Conservation (phyloP, 129 eudicot species). For the Smallanthus sonchifolius region DNA sequence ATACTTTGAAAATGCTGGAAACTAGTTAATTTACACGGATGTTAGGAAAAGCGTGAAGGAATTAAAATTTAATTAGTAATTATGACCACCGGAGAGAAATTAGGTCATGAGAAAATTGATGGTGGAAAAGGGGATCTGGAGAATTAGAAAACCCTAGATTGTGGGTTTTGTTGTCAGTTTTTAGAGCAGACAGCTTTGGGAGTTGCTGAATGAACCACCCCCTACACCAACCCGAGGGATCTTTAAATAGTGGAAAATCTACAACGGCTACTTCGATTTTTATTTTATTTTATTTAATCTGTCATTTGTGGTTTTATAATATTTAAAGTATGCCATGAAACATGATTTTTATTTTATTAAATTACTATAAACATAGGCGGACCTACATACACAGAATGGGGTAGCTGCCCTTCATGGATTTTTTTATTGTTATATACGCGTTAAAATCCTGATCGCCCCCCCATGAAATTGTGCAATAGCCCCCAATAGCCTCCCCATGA, state of each 20-base stretch:
- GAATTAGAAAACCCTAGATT: constrained; percentile 10
- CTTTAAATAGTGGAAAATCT: constrained; percentile 38
- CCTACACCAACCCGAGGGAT: background rate
- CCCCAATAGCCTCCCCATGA: too few species aligned
- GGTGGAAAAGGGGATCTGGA: constrained; percentile 2
- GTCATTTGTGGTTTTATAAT: background rate
- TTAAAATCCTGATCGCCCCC: too few species aligned
- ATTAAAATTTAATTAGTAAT: background rate
- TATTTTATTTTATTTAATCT: background rate
- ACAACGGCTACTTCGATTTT: constrained; percentile 55
- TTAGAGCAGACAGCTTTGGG: background rate
- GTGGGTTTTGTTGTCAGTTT: constrained; percentile 26
- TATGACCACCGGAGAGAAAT: background rate
- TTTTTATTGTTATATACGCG: too few species aligned
- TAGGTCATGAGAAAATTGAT: background rate
- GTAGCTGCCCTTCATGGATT: too few species aligned
- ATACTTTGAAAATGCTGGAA: background rate
- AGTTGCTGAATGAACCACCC: constrained; percentile 1
- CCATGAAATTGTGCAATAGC: too few species aligned
- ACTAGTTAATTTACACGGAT: background rate
- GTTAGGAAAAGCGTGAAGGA: background rate
- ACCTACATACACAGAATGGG: too few species aligned
- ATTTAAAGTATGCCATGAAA: background rate
- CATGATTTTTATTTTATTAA: background rate
- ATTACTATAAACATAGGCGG: too few species aligned